Base-by-base conservation (phyloP, 345 rosid genomes). In the Linum tenue region DNA sequence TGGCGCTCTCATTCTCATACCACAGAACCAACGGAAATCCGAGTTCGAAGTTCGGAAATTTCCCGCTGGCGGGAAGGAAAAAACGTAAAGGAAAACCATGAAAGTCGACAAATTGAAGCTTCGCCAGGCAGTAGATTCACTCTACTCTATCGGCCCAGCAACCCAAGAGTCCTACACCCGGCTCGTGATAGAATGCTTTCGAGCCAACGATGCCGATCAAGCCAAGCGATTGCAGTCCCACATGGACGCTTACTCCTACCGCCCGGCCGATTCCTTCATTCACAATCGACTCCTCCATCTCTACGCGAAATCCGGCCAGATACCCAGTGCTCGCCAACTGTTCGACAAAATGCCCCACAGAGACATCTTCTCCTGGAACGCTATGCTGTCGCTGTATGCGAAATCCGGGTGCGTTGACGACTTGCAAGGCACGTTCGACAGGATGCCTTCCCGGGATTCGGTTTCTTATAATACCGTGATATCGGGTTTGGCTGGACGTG, bases 351-450 rank as follows among this genome's bases (percentile, higher is more conserved):
- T 85, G 87, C 77, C 78, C 37, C 65, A 9, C 0, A 73, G 76
- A 65, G 87, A 83, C 36, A 65, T 81, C n/a, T 78, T 78, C 69
- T 79, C 87, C 3, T 83, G 83, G 86, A 85, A 85, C 15, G 80
- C 86, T 0, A 71, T 81, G 84, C 87, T 83, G n/a, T 78, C 83
- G 7, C 67, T 74, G 16, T 67, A 74, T 44, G 73, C 79, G 1
- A 79, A 77, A 76, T 70, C 71, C 0, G 80, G 83, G 62, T 72
- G 63, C 15, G 40, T 71, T 63, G 68, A 75, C 70, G 80, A 81
- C 65, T 68, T 83, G 72, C 65, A 68, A 65, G 73, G n/a, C 22
- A 31, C 72, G 7, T 81, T 85, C 42, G 57, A 76, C 68, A 55
- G 22, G 63, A 85, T 83, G 87, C 74, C 81, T 7, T 59, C 55